Evolutionary conservation across 1,284 basidiomycete genomes (phyloP), one percentile per base, ranked within the genome.

Genomic region (Tilletia horrida): DNA sequence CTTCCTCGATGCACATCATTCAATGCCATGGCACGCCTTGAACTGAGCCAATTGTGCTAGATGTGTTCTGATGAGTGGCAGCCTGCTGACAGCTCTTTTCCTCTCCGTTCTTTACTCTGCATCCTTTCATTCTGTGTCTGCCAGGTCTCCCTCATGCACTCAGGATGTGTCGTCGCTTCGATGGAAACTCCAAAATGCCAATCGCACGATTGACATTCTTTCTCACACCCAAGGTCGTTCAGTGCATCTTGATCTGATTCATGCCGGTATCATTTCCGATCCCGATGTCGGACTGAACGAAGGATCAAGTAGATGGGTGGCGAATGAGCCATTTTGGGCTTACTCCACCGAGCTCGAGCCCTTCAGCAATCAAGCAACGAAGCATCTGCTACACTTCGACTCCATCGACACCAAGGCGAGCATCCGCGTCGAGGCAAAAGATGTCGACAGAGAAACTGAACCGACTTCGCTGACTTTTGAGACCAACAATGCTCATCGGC

Each of bases 401-500:
- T 87, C 87, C 2, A 83, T 88, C 45, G 87, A 88, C 74, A 87
- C 86, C 0, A 83, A 88, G 61, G 86, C 86, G 8, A 87, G 86
- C 63, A 85, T 88, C 63, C 86, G 84, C 13, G 78, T 88, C 14
- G 84, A 84, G 11, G 85, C 84, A 2, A 81, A 86, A 42, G 84
- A 85, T 2, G 79, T 88, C 23, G 85, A 85, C 6, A 86, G 85
- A 25, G 47, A 16, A n/a, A 48, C 8, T n/a, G 52, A 25, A 11
- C 21, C 52, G 6, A 23, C 8, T 27, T 11, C n/a, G 27, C 4
- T 23, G 14, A 57, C 55, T 0, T 40, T 59, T 27, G 29, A 59
- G 85, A 86, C 87, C n/a, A 84, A 86, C 73, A 88, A 88, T 72
- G 84, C 87, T 71, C 88, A 88, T 79, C 83, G 83, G 45, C 86